Evolutionary conservation across 768 basidiomycete genomes (phyloP).

Genomic region (Hericium rajendrae): DNA sequence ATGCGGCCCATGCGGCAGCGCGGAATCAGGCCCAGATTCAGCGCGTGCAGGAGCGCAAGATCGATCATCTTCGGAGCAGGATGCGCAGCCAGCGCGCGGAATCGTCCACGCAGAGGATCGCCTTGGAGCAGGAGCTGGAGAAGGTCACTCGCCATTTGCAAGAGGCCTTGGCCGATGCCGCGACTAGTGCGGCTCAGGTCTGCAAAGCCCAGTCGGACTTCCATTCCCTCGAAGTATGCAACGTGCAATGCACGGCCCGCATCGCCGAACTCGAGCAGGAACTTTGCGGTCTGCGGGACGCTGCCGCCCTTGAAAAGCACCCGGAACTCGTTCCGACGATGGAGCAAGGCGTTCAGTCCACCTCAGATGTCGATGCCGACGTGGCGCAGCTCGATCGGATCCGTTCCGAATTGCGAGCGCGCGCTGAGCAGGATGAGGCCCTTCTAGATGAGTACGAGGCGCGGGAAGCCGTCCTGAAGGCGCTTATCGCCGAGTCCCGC

Average conservation of each 20-base stretch:
- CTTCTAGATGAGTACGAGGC: conserved; percentile 6
- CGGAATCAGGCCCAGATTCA: conserved; percentile 6
- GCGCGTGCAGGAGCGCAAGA: conserved; percentile 12
- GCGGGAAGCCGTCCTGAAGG: conserved; percentile 3
- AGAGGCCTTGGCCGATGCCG: conserved; percentile 1
- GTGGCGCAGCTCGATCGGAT: background rate
- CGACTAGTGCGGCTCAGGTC: background rate
- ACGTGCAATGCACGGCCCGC: conserved; percentile 1
- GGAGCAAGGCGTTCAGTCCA: conserved; percentile 2
- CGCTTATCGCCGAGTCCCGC: conserved; percentile 10
- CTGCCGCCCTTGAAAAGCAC: background rate
- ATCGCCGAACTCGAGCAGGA: conserved; percentile 9
- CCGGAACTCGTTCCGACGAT: background rate
- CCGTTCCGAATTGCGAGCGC: background rate
- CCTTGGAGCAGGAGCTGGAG: conserved; percentile 5
- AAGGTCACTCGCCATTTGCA: background rate
- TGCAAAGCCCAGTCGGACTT: background rate
- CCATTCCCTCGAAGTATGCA: background rate
- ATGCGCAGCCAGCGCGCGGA: conserved; percentile 6
- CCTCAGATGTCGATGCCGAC: conserved; percentile 1
- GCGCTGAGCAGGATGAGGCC: background rate
- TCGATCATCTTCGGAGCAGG: conserved; percentile 10
- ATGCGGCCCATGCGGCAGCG: conserved; percentile 9
- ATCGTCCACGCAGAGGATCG: conserved; percentile 3
- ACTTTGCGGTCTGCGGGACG: background rate